These are phyloP conservation scores for Ophiostoma quercus DNA, from an alignment of 2,329 filamentous ascomycete species.

Conservation along the genomic window DNA sequence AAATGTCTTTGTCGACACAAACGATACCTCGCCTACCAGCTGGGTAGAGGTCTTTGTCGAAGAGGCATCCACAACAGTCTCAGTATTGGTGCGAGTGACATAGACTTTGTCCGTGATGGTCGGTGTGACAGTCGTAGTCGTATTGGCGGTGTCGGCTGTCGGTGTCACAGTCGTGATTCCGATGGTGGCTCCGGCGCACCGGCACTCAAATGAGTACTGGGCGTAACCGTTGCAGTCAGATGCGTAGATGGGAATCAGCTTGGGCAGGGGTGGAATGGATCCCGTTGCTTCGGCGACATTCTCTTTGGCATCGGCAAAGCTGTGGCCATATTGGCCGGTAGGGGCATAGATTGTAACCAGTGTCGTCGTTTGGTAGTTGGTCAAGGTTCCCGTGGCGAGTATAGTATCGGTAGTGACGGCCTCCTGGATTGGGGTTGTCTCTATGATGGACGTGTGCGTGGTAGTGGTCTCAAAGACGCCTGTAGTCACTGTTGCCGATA, in stretches of 20 bases:
- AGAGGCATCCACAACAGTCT: neutral
- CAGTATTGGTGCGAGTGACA: neutral
- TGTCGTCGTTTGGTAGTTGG: constrained; percentile 15
- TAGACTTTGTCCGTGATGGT: neutral
- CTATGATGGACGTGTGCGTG: constrained; percentile 17
- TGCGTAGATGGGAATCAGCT: constrained; percentile 16
- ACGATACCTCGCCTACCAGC: constrained; percentile 9
- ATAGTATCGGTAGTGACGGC: neutral
- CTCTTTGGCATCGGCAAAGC: neutral
- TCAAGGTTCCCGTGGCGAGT: neutral
- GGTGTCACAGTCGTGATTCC: constrained; percentile 1
- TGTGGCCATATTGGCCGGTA: neutral
- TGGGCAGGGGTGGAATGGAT: neutral
- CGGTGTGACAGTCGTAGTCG: constrained; percentile 10
- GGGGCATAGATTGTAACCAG: constrained; percentile 4
- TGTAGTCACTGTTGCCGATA: neutral
- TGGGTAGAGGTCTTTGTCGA: constrained; percentile 11
- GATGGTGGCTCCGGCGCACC: constrained; percentile 16
- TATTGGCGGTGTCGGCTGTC: neutral
- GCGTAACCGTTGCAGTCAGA: constrained; percentile 6
- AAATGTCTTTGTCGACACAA: constrained; percentile 18
- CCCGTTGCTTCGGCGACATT: neutral
- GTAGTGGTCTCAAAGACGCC: neutral
- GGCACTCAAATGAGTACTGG: constrained; percentile 13
- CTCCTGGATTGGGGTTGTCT: constrained; percentile 17